phyloP scores from a whole-genome alignment of 1,284 basidiomycete species.

The Sporisorium iseilematis-ciliati region DNA sequence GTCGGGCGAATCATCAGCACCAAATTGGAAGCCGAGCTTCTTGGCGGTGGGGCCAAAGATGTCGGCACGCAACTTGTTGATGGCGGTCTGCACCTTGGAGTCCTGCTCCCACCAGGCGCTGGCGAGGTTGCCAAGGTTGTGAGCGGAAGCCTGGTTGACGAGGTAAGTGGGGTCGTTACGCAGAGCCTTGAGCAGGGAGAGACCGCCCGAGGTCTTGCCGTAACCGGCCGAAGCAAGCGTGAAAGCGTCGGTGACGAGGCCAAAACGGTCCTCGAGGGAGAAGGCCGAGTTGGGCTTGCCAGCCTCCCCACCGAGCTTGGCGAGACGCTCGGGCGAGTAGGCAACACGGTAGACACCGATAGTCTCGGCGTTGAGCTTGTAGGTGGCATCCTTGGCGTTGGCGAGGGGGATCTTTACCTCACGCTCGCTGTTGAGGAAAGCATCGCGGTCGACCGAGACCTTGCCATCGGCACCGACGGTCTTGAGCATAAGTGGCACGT shows the following conservation, averaged over 20 bases:
- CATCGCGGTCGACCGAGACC: conserved; percentile 76
- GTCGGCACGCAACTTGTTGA: conserved; percentile 69
- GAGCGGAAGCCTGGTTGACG: conserved; percentile 56
- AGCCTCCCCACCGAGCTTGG: conserved; percentile 83
- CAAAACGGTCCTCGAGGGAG: conserved; percentile 85
- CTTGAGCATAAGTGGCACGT: conserved; percentile 82
- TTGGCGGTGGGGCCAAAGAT: conserved; percentile 85
- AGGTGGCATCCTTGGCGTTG: conserved; percentile 75
- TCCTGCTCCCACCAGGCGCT: conserved; percentile 88
- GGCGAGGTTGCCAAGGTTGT: conserved; percentile 58
- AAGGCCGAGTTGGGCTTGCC: conserved; percentile 78
- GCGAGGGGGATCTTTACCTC: conserved; percentile 77
- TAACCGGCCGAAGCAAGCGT: conserved; percentile 85
- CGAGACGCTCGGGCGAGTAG: conserved; percentile 84
- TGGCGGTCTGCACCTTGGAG: conserved; percentile 73
- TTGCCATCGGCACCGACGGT: conserved; percentile 77
- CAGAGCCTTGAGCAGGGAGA: conserved; percentile 79
- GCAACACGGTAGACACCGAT: conserved; percentile 90
- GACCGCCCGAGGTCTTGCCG: conserved; percentile 79
- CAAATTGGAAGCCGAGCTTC: conserved; percentile 83
- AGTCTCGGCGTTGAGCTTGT: conserved; percentile 90
- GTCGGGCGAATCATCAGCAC: conserved; percentile 79
- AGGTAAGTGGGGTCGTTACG: conserved; percentile 71
- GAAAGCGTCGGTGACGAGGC: conserved; percentile 84
- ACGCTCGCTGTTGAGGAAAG: conserved; percentile 77